These are phyloP conservation scores for Amanita muscaria DNA, from an alignment of 768 basidiomycete genomes.

Conservation along the genomic window DNA sequence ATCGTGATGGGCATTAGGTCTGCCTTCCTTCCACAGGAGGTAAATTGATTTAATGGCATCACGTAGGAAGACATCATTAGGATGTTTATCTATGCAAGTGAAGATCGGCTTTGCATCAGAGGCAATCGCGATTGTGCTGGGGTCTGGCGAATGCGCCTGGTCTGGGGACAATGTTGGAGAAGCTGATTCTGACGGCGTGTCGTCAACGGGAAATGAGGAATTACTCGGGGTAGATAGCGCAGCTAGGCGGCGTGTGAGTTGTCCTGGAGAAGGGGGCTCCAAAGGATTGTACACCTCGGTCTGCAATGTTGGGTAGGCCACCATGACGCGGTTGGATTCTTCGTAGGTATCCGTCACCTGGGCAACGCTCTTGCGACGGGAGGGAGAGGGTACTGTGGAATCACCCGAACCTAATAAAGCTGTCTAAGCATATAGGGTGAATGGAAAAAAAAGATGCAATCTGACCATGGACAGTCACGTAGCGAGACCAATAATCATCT, in stretches of 20 bases:
- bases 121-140: not conserved
- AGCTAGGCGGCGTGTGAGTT: slow-evolving; percentile 32
- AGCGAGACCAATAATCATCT: slow-evolving; percentile 75
- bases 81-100: not conserved
- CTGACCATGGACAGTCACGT: slow-evolving; percentile 60
- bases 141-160: slow-evolving; percentile 14
- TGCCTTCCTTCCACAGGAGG: slow-evolving; percentile 45
- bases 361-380: slow-evolving; percentile 19
- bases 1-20: slow-evolving; percentile 11
- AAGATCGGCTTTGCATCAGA: slow-evolving; percentile 1
- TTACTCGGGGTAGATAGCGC: slow-evolving; percentile 22
- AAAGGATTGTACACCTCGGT: slow-evolving; percentile 30
- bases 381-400: slow-evolving; percentile 56
- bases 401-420: slow-evolving; percentile 3
- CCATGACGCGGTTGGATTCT: slow-evolving; percentile 23
- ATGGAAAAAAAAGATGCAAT: not conserved
- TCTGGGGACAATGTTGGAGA: slow-evolving; percentile 11
- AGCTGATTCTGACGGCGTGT: slow-evolving; percentile 7
- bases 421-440: not conserved
- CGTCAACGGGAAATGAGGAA: slow-evolving; percentile 9
- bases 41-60: slow-evolving; percentile 50
- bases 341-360: slow-evolving; percentile 9
- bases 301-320: slow-evolving; percentile 22
- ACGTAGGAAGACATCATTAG: slow-evolving; percentile 32
- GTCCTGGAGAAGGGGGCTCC: slow-evolving; percentile 31